These are phyloP conservation scores for Xylariomycetidae sp. DNA, from an alignment of 2,329 filamentous ascomycete species.

Conservation along the genomic window DNA sequence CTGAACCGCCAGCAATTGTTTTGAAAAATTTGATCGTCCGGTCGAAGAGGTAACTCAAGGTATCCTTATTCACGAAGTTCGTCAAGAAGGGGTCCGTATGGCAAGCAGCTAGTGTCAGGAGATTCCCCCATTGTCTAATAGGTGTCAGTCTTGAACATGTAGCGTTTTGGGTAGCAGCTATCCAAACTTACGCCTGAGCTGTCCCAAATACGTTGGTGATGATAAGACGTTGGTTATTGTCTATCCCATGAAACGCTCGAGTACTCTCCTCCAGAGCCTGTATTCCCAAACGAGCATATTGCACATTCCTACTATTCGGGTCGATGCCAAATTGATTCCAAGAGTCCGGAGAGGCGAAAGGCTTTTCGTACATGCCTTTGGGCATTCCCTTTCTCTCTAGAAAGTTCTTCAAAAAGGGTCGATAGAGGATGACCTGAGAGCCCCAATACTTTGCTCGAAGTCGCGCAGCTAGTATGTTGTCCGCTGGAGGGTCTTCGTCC, in stretches of 20 bases:
- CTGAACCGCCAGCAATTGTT: constrained; percentile 66
- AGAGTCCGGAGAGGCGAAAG: constrained; percentile 9
- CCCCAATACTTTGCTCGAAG: constrained; percentile 94
- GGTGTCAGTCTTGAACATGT: constrained; percentile 1
- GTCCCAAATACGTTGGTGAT: constrained; percentile 97
- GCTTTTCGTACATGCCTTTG: constrained; percentile 15
- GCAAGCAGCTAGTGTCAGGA: constrained; percentile 82
- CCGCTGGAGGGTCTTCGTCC: constrained; percentile 65
- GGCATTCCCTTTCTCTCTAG: constrained; percentile 34
- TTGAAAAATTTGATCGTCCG: constrained; percentile 75
- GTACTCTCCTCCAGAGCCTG: constrained; percentile 80
- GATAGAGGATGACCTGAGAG: constrained; percentile 81
- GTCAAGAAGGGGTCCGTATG: constrained; percentile 62
- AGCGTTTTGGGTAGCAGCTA: not conserved
- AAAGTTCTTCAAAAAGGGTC: constrained; percentile 64
- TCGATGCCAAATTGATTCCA: constrained; percentile 9
- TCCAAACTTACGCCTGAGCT: constrained; percentile 77
- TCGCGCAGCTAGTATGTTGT: constrained; percentile 75
- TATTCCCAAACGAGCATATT: constrained; percentile 59
- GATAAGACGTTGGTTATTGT: constrained; percentile 60
- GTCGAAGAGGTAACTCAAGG: constrained; percentile 57
- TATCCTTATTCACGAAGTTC: constrained; percentile 49
- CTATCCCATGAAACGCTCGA: constrained; percentile 66
- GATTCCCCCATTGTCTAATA: constrained; percentile 88
- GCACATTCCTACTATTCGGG: constrained; percentile 9